A percentile compares a stretch with the other conserved stretches of the same genome.
These are phyloP conservation scores for Nemania bipapillata DNA, from an alignment of 2,329 filamentous ascomycete genomes.

Conservation along the genomic window DNA sequence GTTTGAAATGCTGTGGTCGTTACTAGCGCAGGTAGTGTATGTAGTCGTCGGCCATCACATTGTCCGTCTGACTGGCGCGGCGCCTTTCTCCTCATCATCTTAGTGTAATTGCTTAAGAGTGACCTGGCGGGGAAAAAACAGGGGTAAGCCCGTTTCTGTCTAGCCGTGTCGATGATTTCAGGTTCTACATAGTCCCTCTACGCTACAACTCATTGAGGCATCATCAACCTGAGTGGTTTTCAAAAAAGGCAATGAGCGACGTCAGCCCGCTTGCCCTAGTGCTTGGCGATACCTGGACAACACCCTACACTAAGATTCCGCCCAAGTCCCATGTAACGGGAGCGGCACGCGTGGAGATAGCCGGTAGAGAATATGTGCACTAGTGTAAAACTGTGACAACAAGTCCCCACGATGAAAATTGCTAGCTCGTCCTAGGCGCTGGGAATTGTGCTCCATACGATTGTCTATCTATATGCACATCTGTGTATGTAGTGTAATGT, in stretches of 20 bases:
- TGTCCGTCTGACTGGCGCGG: slow-evolving; percentile 14
- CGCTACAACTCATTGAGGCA: slow-evolving; percentile 5
- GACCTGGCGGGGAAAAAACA: not conserved
- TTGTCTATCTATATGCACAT: not conserved
- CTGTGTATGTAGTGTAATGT: not conserved
- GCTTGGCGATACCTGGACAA: slow-evolving; percentile 14
- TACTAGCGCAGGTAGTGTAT: not conserved
- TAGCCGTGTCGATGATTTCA: not conserved
- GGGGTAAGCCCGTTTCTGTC: slow-evolving; percentile 1
- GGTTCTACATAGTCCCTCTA: slow-evolving; percentile 1
- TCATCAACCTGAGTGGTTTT: slow-evolving; percentile 1
- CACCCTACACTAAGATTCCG: slow-evolving; percentile 19
- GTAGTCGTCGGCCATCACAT: slow-evolving; percentile 3
- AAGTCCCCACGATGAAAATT: not conserved
- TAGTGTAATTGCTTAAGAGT: slow-evolving; percentile 6
- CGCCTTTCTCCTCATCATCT: slow-evolving; percentile 1
- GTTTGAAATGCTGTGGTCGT: not conserved
- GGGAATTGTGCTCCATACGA: not conserved
- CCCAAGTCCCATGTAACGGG: slow-evolving; percentile 24
- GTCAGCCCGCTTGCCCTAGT: slow-evolving; percentile 17
- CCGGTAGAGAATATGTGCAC: not conserved
- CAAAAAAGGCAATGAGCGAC: slow-evolving; percentile 24
- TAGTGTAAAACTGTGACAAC: not conserved
- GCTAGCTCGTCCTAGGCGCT: not conserved
- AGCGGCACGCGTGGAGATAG: slow-evolving; percentile 33